Percentiles rank a stretch among this genome's conserved stretches.
Conservation (phyloP, 2,329 filamentous ascomycete genomes). For the Eutypella sp. region DNA sequence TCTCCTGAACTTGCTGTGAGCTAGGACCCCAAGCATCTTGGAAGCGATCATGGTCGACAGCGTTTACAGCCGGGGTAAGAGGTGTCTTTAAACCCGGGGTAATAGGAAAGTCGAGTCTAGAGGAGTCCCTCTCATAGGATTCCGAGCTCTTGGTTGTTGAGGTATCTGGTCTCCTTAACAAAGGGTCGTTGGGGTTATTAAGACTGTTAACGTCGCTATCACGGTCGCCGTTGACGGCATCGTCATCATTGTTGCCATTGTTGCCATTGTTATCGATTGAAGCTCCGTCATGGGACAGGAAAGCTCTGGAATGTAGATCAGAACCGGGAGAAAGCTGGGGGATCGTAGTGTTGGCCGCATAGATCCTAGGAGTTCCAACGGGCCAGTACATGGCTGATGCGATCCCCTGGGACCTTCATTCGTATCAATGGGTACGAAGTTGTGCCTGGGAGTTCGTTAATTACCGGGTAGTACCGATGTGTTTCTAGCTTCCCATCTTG, state of each 20-base stretch:
- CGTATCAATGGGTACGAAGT: conserved; percentile 14
- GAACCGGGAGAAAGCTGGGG: conserved; percentile 42
- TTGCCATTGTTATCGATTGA: conserved; percentile 30
- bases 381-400: conserved; percentile 78
- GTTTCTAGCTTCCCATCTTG: conserved; percentile 13
- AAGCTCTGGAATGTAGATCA: conserved; percentile 29
- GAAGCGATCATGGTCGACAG: conserved; percentile 51
- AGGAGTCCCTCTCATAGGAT: conserved; percentile 22
- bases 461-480: conserved; percentile 11
- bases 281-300: conserved; percentile 59
- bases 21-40: no score
- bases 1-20: conserved; percentile 22
- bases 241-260: conserved; percentile 15
- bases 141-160: conserved; percentile 17
- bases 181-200: conserved; percentile 30
- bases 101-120: conserved; percentile 29
- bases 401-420: conserved; percentile 30
- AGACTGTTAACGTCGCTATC: conserved; percentile 17
- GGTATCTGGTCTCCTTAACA: conserved; percentile 18
- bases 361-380: conserved; percentile 76
- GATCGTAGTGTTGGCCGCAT: conserved; percentile 69
- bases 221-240: conserved; percentile 26
- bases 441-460: conserved; percentile 2
- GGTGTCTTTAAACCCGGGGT: conserved; percentile 46
- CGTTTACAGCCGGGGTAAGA: conserved; percentile 51